A percentile compares a stretch with the other conserved stretches of the same genome.
Evolutionary conservation across 2,329 filamentous ascomycete species (phyloP).

Genomic region (Pseudomassariella vexata): DNA sequence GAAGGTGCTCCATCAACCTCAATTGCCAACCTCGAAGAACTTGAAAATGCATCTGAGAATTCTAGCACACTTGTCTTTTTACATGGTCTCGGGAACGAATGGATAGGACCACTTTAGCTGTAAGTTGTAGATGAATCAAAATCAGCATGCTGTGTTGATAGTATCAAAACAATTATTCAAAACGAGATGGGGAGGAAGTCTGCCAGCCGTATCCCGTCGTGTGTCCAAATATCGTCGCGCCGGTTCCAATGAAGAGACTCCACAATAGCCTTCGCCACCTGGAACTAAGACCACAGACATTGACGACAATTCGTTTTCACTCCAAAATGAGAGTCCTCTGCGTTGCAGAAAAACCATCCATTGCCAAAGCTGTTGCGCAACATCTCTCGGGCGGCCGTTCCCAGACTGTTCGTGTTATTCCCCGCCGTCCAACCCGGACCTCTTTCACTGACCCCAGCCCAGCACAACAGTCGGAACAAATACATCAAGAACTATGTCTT

Average conservation of each 20-base stretch:
- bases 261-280: neutral
- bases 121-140: too few relatives aligned
- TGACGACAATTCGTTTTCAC: slow-evolving; percentile 9
- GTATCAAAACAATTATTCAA: too few relatives aligned
- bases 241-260: slow-evolving; percentile 1
- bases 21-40: too few relatives aligned
- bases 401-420: slow-evolving; percentile 56
- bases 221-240: too few relatives aligned
- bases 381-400: slow-evolving; percentile 77
- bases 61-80: too few relatives aligned
- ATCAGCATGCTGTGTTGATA: too few relatives aligned
- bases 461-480: slow-evolving; percentile 65
- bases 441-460: too few relatives aligned
- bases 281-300: neutral
- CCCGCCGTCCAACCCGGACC: too few relatives aligned
- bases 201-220: neutral
- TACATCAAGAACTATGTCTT: slow-evolving; percentile 96
- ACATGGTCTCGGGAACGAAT: too few relatives aligned
- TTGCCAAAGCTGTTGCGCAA: slow-evolving; percentile 67
- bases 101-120: too few relatives aligned
- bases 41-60: too few relatives aligned
- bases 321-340: slow-evolving; percentile 46
- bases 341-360: slow-evolving; percentile 40
- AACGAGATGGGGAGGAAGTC: slow-evolving; percentile 2
- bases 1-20: too few relatives aligned